Evolutionary conservation across 2,329 filamentous ascomycete species (phyloP).

Genomic region (Trichoderma semiorbis): DNA sequence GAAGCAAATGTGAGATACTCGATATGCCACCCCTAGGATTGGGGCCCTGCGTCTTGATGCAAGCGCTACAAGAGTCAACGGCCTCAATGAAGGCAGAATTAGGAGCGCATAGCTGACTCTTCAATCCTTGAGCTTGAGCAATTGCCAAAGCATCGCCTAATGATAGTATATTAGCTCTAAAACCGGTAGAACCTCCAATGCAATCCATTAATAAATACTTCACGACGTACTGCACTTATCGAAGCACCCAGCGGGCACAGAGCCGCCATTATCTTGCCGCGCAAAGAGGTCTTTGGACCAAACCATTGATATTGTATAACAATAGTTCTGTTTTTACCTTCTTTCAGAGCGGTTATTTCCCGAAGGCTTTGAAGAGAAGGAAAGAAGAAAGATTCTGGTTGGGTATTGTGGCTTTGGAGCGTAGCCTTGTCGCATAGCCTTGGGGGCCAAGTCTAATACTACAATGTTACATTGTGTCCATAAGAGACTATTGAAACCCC

Average conservation of each 20-base stretch:
- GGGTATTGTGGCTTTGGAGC: not conserved
- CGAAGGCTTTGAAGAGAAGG: not conserved
- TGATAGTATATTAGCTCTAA: not conserved
- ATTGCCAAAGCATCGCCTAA: not conserved
- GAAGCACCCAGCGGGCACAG: not conserved
- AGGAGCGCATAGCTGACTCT: not conserved
- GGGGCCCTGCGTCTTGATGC: not conserved
- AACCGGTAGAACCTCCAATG: not conserved
- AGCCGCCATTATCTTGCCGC: not conserved
- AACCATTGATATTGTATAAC: not conserved
- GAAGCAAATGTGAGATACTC: not conserved
- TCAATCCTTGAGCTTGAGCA: not conserved
- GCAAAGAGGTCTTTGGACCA: not conserved
- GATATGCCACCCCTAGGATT: not conserved
- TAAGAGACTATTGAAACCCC: not conserved
- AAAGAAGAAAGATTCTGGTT: not conserved
- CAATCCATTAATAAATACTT: not conserved
- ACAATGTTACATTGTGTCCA: not conserved
- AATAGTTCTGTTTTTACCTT: not conserved
- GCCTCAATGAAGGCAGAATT: not conserved
- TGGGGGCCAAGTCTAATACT: not conserved
- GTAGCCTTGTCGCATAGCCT: not conserved
- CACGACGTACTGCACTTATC: not conserved
- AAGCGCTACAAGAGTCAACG: not conserved
- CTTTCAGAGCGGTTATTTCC: not conserved